phyloP scores from a whole-genome alignment of 371 early-diverging fungal genomes.

The Mucor indicus region DNA sequence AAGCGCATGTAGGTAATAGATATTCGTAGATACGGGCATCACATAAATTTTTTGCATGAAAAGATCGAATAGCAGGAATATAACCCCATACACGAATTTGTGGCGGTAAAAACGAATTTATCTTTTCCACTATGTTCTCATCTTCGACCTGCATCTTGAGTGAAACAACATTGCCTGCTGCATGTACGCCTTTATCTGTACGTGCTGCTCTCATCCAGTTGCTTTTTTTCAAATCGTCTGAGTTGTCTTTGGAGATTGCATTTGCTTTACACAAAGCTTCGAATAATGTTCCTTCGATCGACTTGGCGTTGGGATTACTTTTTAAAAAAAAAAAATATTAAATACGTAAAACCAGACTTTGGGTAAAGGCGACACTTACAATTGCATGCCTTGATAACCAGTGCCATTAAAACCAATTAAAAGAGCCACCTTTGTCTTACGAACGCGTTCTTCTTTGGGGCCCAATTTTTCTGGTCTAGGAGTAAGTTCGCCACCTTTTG shows the following conservation, averaged over 20 bases:
- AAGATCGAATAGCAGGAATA: constrained; percentile 72
- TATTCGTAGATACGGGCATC: constrained; percentile 98
- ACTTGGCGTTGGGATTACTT: constrained; percentile 70
- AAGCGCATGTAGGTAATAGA: constrained; percentile 91
- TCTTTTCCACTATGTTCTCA: constrained; percentile 66
- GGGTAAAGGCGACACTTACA: too few species aligned
- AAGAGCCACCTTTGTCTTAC: constrained; percentile 89
- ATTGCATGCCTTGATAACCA: constrained; percentile 96
- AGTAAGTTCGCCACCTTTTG: too few species aligned
- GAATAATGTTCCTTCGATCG: constrained; percentile 83
- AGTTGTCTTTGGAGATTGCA: constrained; percentile 78
- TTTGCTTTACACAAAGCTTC: constrained; percentile 71
- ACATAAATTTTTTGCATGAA: constrained; percentile 91
- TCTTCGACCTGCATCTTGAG: constrained; percentile 83
- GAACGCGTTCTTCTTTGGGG: constrained; percentile 50
- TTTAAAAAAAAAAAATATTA: background rate
- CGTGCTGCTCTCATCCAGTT: constrained; percentile 91
- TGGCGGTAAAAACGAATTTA: constrained; percentile 75
- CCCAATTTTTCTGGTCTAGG: too few species aligned
- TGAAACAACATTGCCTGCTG: constrained; percentile 95
- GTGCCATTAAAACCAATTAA: constrained; percentile 93
- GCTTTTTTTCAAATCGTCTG: constrained; percentile 70
- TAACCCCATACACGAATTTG: constrained; percentile 89
- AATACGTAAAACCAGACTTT: background rate
- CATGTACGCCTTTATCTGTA: constrained; percentile 99